Percentiles rank a stretch among this genome's conserved stretches.
These are phyloP conservation scores for Cornus kousa DNA, from an alignment of 148 eudicot genomes.

Conservation along the genomic window DNA sequence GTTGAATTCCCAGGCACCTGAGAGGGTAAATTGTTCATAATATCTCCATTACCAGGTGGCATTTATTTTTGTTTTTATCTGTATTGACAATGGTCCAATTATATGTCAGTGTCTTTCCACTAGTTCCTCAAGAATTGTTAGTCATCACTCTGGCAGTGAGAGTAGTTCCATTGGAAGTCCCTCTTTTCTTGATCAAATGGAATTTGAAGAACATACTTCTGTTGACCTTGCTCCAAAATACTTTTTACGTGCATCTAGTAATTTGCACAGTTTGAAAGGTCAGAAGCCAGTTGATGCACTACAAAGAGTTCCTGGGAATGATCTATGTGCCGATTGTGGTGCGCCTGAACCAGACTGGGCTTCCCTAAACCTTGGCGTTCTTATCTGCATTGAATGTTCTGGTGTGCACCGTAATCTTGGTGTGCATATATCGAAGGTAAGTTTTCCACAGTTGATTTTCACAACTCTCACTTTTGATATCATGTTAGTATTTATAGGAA, in stretches of 20 bases:
- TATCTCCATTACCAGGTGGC: not conserved
- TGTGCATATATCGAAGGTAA: slow-evolving; percentile 93
- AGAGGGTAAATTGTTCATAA: slow-evolving; percentile 51
- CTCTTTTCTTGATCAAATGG: slow-evolving; percentile 31
- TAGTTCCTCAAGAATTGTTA: slow-evolving; percentile 25
- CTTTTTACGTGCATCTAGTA: slow-evolving; percentile 41
- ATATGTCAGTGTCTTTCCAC: slow-evolving; percentile 47
- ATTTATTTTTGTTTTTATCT: not conserved
- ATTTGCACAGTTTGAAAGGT: slow-evolving; percentile 46
- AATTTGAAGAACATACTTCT: slow-evolving; percentile 33
- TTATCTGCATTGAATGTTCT: slow-evolving; percentile 95
- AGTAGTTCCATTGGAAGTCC: slow-evolving; percentile 50
- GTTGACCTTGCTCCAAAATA: slow-evolving; percentile 30
- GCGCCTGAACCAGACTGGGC: slow-evolving; percentile 99
- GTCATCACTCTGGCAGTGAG: slow-evolving; percentile 32
- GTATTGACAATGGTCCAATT: slow-evolving; percentile 16
- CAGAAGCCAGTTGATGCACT: slow-evolving; percentile 73
- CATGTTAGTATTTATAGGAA: not conserved
- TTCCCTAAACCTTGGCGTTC: slow-evolving; percentile 90
- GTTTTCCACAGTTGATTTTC: slow-evolving; percentile 16
- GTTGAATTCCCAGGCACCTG: slow-evolving; percentile 65
- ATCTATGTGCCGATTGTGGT: slow-evolving; percentile 97
- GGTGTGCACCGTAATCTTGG: slow-evolving; percentile 99
- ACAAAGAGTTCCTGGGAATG: slow-evolving; percentile 71
- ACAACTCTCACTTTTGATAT: not conserved